Evolutionary conservation across 148 eudicot genomes (phyloP), one percentile per base, ranked within the genome.

Genomic region (Rheum nobile): DNA sequence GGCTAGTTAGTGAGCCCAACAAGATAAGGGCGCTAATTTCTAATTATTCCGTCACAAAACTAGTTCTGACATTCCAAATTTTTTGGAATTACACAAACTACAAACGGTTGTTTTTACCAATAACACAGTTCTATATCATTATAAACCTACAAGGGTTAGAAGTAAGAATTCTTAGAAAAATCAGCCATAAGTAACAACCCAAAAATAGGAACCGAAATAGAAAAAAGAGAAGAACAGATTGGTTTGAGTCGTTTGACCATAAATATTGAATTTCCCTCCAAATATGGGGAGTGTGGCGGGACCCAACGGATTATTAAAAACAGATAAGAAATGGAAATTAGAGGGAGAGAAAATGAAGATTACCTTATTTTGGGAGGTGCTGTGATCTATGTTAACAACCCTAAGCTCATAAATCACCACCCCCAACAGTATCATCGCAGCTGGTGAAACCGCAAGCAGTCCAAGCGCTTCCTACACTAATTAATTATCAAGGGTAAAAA

Each of bases 401-500:
- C 65, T 77, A 47, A 50, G 61, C 50, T 89, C 93, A 59, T 86
- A 80, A 14, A 89, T 79, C 17, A 86, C 71, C 73, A 85, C 82
- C n/a, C 93, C 90, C 74, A 86, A 79, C 14, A 76, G 42, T 41
- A 83, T 34, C 72, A 86, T 50, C n/a, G 79, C 54, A 52, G 79
- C 83, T 6, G 88, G 79, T 42, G 90, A 82, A 22, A 89, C 81
- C 32, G 79, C 79, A 74, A 89, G 50, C 52, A 89, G 68, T 31
- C 90, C 90, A 44, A 89, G 77, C 32, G 93, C 87, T 34, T 57
- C 85, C 93, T 89, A 69, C 71, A 59, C 2, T 13, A 57, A 57
- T 34, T 57, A 17, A 57, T 10, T 1, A 10, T 2, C 43, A 41
- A 5, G 6, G 6, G 43, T 8, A 41, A 35, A n/a, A n/a, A n/a